phyloP scores from a whole-genome alignment of 768 basidiomycete genomes.

The Russula brevipes region DNA sequence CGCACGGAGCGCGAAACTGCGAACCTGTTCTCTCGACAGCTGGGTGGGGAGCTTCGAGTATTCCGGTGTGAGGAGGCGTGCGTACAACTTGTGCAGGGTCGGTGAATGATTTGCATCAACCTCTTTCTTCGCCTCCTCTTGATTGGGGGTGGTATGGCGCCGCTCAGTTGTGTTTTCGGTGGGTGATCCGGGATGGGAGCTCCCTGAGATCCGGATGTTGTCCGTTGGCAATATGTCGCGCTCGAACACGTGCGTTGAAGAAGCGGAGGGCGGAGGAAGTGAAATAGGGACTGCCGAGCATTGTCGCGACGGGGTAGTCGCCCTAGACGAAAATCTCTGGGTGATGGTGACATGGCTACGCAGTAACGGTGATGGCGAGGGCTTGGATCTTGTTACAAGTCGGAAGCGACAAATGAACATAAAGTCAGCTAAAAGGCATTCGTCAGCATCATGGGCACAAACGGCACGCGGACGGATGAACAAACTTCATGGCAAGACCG shows the following conservation, averaged over 20 bases:
- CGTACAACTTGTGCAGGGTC: not conserved
- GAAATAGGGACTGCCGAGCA: not conserved
- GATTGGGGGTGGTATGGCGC: not conserved
- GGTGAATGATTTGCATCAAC: not conserved
- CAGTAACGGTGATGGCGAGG: conserved; percentile 26
- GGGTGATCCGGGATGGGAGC: not conserved
- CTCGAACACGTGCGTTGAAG: not conserved
- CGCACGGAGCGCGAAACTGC: conserved; percentile 32
- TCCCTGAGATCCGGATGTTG: not conserved
- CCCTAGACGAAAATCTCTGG: conserved; percentile 8
- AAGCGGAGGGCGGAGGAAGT: not conserved
- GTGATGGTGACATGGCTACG: conserved; percentile 14
- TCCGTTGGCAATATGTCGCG: not conserved
- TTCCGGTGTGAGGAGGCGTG: not conserved
- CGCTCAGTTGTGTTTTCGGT: not conserved
- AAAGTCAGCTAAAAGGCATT: conserved; percentile 49
- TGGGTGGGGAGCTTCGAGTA: conserved; percentile 13
- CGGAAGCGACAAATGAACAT: conserved; percentile 70
- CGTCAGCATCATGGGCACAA: conserved; percentile 16
- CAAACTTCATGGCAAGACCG: conserved; percentile 52
- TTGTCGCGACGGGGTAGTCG: conserved; percentile 8
- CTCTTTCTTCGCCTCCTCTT: conserved; percentile 8
- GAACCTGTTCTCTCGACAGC: conserved; percentile 28
- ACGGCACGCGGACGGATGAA: conserved; percentile 4
- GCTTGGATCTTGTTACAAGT: conserved; percentile 44